Conservation (phyloP, 345 rosid species). For the Pseudoturritis turrita region DNA sequence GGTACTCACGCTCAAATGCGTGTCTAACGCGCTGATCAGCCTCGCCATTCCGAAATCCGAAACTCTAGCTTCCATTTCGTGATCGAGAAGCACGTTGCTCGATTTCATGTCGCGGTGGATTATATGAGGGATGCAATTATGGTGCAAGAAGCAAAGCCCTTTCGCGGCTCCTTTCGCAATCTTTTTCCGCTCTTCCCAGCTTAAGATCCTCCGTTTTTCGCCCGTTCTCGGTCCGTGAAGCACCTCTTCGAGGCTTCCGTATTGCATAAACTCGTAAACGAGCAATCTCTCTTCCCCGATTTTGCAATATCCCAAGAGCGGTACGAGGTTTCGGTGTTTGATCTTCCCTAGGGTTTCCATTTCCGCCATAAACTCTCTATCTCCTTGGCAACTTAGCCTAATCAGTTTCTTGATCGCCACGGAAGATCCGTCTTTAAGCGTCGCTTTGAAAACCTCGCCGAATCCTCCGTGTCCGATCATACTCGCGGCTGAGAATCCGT, state of each 20-base stretch:
- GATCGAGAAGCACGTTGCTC: constrained; percentile 80
- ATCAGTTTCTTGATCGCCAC: constrained; percentile 96
- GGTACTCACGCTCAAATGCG: constrained; percentile 92
- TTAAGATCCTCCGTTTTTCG: constrained; percentile 46
- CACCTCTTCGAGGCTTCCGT: constrained; percentile 87
- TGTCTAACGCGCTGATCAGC: constrained; percentile 91
- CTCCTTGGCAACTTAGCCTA: constrained; percentile 88
- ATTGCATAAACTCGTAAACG: constrained; percentile 91
- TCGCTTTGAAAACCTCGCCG: constrained; percentile 94
- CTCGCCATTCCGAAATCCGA: constrained; percentile 99
- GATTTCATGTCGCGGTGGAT: constrained; percentile 96
- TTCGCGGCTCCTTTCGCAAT: constrained; percentile 91
- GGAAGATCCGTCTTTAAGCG: constrained; percentile 82
- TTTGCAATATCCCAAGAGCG: constrained; percentile 84
- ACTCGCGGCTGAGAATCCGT: constrained; percentile 85
- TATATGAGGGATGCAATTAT: constrained; percentile 94
- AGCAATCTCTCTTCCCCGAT: constrained; percentile 90
- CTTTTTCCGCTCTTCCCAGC: constrained; percentile 86
- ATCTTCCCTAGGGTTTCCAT: constrained; percentile 98
- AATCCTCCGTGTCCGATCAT: constrained; percentile 88
- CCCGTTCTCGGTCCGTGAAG: constrained; percentile 70
- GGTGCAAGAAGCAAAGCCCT: constrained; percentile 92
- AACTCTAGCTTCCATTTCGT: constrained; percentile 94
- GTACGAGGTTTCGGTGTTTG: constrained; percentile 90
- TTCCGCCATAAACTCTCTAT: constrained; percentile 95